phyloP scores from a whole-genome alignment of 495 filamentous ascomycete species.

The Lasiosphaeria ovina region DNA sequence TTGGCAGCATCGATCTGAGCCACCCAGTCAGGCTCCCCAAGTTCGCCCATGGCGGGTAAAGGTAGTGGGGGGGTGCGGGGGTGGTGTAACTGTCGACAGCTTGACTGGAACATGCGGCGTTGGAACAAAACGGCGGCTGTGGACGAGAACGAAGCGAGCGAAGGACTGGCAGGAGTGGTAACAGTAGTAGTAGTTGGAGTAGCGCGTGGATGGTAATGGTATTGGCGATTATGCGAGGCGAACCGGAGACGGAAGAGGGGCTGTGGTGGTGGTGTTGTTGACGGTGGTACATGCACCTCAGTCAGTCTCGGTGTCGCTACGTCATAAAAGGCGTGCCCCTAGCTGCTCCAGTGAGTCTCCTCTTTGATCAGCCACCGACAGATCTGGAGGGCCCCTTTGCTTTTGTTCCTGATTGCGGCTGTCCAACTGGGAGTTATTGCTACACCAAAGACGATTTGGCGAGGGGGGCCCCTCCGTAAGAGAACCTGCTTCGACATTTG shows the following conservation, averaged over 20 bases:
- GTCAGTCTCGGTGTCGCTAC: constrained; percentile 18
- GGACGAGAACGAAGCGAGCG: background rate
- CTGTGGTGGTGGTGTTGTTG: constrained; percentile 16
- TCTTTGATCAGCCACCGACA: constrained; percentile 9
- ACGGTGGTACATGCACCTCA: constrained; percentile 7
- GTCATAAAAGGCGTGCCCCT: constrained; percentile 33
- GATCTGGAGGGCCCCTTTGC: constrained; percentile 2
- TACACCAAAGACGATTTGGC: too few species aligned
- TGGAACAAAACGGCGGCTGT: background rate
- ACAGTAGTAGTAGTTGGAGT: background rate
- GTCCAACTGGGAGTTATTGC: too few species aligned
- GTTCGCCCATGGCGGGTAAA: background rate
- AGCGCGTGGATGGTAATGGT: background rate
- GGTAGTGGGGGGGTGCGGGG: background rate
- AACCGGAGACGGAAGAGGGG: constrained; percentile 5
- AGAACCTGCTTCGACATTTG: too few species aligned
- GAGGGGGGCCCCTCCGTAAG: too few species aligned
- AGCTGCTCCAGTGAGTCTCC: constrained; percentile 18
- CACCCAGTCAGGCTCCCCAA: constrained; percentile 10
- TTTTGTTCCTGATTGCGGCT: background rate
- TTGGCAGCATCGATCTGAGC: background rate
- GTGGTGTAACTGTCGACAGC: constrained; percentile 6
- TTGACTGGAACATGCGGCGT: constrained; percentile 8
- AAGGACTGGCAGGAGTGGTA: background rate
- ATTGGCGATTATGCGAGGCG: background rate